Conservation (phyloP, 2,329 filamentous ascomycete species). For the Ceratocystis variospora region DNA sequence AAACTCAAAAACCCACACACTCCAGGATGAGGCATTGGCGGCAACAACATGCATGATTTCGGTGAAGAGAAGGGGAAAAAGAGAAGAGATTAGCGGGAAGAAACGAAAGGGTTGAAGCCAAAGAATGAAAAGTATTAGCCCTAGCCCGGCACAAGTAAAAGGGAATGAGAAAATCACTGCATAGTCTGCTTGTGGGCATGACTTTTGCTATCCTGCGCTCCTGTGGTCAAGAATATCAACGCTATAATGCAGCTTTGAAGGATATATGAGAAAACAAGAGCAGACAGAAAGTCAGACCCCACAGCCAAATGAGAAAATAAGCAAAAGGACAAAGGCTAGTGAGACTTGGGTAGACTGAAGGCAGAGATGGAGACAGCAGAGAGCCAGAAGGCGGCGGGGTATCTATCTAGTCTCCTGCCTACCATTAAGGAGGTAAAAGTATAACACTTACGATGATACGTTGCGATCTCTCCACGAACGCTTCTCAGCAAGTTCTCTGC, state of each 20-base stretch:
- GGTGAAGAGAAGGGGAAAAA: background rate
- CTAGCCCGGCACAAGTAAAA: background rate
- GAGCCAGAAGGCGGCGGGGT: too few species aligned
- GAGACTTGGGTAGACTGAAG: too few species aligned
- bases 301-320: too few species aligned
- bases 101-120: background rate
- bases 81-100: background rate
- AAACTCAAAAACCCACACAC: background rate
- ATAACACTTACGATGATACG: too few species aligned
- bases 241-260: background rate
- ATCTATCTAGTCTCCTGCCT: too few species aligned
- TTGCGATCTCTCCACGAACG: background rate
- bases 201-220: background rate
- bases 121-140: background rate
- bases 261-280: background rate
- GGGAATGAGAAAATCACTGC: background rate
- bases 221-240: background rate
- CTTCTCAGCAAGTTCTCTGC: background rate
- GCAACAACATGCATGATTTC: background rate
- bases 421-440: too few species aligned
- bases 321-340: too few species aligned
- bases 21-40: background rate
- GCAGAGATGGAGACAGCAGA: too few species aligned
- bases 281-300: background rate
- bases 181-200: background rate